These are phyloP conservation scores for Arabidopsis suecica DNA, from an alignment of 345 rosid genomes.

Conservation along the genomic window DNA sequence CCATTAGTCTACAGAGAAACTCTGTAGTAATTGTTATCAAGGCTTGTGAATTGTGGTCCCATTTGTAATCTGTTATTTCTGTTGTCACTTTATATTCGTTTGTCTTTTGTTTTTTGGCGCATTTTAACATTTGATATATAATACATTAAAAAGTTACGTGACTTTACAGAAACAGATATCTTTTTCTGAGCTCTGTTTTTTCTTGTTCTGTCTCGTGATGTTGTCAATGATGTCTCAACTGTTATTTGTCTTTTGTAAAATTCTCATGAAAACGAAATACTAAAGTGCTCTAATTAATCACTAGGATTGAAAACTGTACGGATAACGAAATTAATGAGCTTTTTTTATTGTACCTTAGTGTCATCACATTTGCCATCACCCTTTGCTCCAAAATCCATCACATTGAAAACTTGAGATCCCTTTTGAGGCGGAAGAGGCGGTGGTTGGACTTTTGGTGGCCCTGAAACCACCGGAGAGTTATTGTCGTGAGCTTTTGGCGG, in stretches of 20 bases:
- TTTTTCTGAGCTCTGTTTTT: slow-evolving; percentile 37
- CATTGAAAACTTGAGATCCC: slow-evolving; percentile 57
- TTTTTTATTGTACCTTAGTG: slow-evolving; percentile 63
- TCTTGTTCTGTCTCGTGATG: slow-evolving; percentile 27
- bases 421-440: slow-evolving; percentile 49
- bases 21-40: background rate
- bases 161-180: slow-evolving; percentile 30
- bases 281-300: slow-evolving; percentile 32
- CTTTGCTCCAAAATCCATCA: slow-evolving; percentile 82
- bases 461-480: slow-evolving; percentile 44
- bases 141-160: background rate
- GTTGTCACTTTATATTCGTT: slow-evolving; percentile 45
- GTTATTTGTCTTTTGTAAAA: background rate
- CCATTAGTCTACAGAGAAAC: background rate
- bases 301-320: slow-evolving; percentile 30
- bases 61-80: slow-evolving; percentile 41
- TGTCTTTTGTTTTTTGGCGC: slow-evolving; percentile 30
- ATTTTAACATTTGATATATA: background rate
- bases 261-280: slow-evolving; percentile 36
- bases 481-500: slow-evolving; percentile 32
- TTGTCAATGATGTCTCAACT: slow-evolving; percentile 30
- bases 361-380: slow-evolving; percentile 90
- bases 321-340: slow-evolving; percentile 13
- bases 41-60: slow-evolving; percentile 37
- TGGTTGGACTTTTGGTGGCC: slow-evolving; percentile 48